phyloP scores from a whole-genome alignment of 225 moss, liverwort and hornwort species.

The Antitrichia curtipendula region DNA sequence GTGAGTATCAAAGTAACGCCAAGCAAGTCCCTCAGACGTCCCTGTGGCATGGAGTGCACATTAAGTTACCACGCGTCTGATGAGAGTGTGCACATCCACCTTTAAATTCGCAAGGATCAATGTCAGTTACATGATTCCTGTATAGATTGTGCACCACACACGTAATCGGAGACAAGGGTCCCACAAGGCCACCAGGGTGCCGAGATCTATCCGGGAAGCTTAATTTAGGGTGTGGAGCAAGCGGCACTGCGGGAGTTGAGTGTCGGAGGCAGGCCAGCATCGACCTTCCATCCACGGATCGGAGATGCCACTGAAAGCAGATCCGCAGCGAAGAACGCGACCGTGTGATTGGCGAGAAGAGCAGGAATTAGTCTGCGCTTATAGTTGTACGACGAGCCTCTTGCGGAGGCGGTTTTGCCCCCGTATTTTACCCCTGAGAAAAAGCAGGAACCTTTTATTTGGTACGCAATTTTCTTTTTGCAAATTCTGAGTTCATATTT shows the following conservation, averaged over 20 bases:
- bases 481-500: too few relatives aligned
- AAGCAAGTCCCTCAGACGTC: not conserved
- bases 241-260: not conserved
- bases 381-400: too few relatives aligned
- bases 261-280: not conserved
- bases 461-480: too few relatives aligned
- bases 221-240: not conserved
- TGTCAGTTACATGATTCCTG: not conserved
- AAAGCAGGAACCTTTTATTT: too few relatives aligned
- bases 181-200: not conserved
- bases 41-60: not conserved
- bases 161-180: not conserved
- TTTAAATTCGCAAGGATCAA: not conserved
- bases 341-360: not conserved
- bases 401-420: too few relatives aligned
- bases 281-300: not conserved
- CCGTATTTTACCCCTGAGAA: too few relatives aligned
- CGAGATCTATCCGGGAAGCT: not conserved
- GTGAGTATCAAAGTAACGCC: not conserved
- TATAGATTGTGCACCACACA: not conserved
- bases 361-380: not conserved
- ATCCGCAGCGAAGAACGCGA: not conserved
- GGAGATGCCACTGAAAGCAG: not conserved
- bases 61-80: not conserved
- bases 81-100: not conserved